Evolutionary conservation across 2,329 filamentous ascomycete genomes (phyloP).

Genomic region (Fusarium incarnatum): DNA sequence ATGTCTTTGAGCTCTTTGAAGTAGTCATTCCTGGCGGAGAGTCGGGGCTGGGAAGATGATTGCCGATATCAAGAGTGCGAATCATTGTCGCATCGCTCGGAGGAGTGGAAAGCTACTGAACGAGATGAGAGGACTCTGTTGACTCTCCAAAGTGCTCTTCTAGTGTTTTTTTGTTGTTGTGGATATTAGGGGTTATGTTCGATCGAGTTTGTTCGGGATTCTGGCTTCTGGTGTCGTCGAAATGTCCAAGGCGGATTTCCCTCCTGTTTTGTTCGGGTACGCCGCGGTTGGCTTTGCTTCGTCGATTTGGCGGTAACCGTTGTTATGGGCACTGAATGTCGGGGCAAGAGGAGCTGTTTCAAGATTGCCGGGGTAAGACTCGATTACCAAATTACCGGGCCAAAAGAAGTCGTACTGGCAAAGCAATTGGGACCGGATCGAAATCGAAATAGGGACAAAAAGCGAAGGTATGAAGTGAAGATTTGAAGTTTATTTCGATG

Average conservation of each 20-base stretch:
- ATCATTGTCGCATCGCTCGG: slow-evolving; percentile 53
- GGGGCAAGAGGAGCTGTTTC: slow-evolving; percentile 45
- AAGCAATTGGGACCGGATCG: slow-evolving; percentile 27
- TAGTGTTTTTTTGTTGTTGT: neutral
- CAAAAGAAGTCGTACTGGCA: slow-evolving; percentile 33
- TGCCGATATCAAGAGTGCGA: slow-evolving; percentile 49
- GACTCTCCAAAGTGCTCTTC: slow-evolving; percentile 22
- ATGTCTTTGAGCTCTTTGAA: slow-evolving; percentile 92
- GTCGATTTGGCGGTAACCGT: slow-evolving; percentile 32
- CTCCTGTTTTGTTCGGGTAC: slow-evolving; percentile 38
- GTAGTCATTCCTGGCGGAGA: slow-evolving; percentile 73
- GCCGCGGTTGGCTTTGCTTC: slow-evolving; percentile 23
- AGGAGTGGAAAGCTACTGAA: slow-evolving; percentile 19
- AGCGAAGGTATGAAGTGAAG: slow-evolving; percentile 43
- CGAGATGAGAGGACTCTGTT: slow-evolving; percentile 29
- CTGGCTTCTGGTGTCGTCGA: slow-evolving; percentile 24
- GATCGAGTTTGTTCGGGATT: slow-evolving; percentile 10
- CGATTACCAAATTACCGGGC: slow-evolving; percentile 38
- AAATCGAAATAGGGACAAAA: slow-evolving; percentile 39
- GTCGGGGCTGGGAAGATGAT: slow-evolving; percentile 50
- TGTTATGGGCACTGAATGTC: slow-evolving; percentile 43
- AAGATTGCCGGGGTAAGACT: slow-evolving; percentile 43
- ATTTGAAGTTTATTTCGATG: slow-evolving; percentile 21
- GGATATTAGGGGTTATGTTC: neutral
- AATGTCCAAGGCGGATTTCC: slow-evolving; percentile 25